Percentiles rank a stretch among this genome's conserved stretches.
phyloP scores from a whole-genome alignment of 2,329 filamentous ascomycete genomes.

The Tricladium varicosporioides region DNA sequence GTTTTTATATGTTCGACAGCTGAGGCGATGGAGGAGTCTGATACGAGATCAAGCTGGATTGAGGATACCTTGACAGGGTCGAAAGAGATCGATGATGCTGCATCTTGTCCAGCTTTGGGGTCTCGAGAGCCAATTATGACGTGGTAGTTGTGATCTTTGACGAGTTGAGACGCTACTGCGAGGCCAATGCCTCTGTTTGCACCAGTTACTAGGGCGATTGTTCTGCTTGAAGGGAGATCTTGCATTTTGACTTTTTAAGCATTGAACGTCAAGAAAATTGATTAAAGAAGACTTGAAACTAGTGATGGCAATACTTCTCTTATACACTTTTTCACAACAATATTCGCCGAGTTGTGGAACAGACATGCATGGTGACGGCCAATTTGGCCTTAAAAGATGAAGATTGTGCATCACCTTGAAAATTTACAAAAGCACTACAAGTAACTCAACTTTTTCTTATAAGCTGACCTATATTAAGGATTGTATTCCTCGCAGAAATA shows the following conservation, averaged over 20 bases:
- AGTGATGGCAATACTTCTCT: too few relatives aligned
- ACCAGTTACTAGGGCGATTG: conserved; percentile 39
- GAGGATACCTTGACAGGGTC: conserved; percentile 1
- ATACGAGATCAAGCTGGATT: conserved; percentile 14
- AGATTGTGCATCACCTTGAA: too few relatives aligned
- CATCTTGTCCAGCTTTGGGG: conserved; percentile 33
- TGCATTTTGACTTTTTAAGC: not conserved
- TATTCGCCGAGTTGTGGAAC: too few relatives aligned
- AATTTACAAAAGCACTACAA: too few relatives aligned
- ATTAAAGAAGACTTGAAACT: too few relatives aligned
- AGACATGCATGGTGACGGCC: too few relatives aligned
- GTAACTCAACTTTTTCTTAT: too few relatives aligned
- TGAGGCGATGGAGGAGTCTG: conserved; percentile 14
- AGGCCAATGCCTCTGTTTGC: conserved; percentile 44
- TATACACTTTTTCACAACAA: too few relatives aligned
- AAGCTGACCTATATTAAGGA: too few relatives aligned
- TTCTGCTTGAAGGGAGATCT: not conserved
- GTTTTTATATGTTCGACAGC: conserved; percentile 5
- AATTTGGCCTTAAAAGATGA: too few relatives aligned
- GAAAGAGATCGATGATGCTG: conserved; percentile 31
- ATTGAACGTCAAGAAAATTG: too few relatives aligned
- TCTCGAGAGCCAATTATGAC: conserved; percentile 40
- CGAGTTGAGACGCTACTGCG: conserved; percentile 39
- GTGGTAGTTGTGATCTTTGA: conserved; percentile 39
- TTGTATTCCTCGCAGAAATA: too few relatives aligned